Conservation (phyloP, 768 basidiomycete species). For the Roridomyces roridus region DNA sequence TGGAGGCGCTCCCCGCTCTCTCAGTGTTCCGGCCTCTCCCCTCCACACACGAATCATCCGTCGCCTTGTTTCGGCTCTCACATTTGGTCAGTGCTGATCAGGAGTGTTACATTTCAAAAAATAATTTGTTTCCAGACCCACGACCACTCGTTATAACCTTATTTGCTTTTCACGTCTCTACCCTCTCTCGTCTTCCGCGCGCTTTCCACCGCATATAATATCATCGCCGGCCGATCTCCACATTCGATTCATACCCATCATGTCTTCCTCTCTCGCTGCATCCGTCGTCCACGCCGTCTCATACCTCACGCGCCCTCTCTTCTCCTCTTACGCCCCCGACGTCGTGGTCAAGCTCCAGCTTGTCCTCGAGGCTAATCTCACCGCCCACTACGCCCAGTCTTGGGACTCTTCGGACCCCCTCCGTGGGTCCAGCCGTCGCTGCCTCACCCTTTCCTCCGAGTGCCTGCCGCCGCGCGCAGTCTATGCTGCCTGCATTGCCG, state of each 20-base stretch:
- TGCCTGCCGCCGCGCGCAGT: constrained; percentile 75
- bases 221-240: constrained; percentile 72
- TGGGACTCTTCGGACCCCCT: constrained; percentile 72
- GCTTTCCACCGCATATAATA: constrained; percentile 32
- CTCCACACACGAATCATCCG: too few species aligned
- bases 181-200: constrained; percentile 35
- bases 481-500: constrained; percentile 71
- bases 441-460: constrained; percentile 72
- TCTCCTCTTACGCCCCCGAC: constrained; percentile 59
- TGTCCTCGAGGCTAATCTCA: constrained; percentile 76
- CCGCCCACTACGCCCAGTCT: constrained; percentile 67
- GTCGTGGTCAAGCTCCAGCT: constrained; percentile 74
- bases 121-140: background rate
- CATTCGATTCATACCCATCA: constrained; percentile 35
- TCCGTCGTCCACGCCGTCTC: constrained; percentile 77
- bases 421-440: constrained; percentile 74
- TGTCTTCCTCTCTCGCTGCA: constrained; percentile 61
- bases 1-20: too few species aligned
- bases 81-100: too few species aligned
- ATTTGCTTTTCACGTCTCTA: background rate
- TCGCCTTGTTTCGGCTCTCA: too few species aligned
- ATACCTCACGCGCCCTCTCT: constrained; percentile 74
- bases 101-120: background rate
- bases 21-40: too few species aligned
- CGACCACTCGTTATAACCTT: too few species aligned